These are phyloP conservation scores for Penicillium sp. DNA, from an alignment of 2,329 filamentous ascomycete genomes.

Conservation along the genomic window DNA sequence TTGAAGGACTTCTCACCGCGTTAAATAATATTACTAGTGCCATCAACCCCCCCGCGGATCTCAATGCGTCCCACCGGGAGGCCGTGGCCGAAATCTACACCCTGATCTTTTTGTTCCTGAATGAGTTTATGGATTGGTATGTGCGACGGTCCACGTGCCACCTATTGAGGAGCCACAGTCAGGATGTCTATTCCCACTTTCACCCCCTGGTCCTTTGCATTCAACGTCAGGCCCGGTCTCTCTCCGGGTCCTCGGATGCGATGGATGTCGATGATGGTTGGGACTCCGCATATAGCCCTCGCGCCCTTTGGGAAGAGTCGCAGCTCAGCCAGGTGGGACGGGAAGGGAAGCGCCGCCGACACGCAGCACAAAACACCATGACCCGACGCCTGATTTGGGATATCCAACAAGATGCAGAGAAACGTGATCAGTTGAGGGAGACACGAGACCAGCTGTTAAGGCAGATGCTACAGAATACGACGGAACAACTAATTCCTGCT, in stretches of 20 bases:
- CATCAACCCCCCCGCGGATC: slow-evolving; percentile 19
- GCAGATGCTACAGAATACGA: slow-evolving; percentile 26
- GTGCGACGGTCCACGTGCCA: slow-evolving; percentile 35
- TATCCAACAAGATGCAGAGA: slow-evolving; percentile 34
- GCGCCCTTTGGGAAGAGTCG: slow-evolving; percentile 31
- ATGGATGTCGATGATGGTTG: slow-evolving; percentile 30
- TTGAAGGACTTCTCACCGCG: slow-evolving; percentile 35
- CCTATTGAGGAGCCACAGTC: slow-evolving; percentile 35
- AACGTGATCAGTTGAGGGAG: slow-evolving; percentile 27
- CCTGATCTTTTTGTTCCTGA: slow-evolving; percentile 37
- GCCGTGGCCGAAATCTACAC: slow-evolving; percentile 34
- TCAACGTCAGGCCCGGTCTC: slow-evolving; percentile 23
- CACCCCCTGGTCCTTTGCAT: slow-evolving; percentile 33
- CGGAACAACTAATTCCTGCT: slow-evolving; percentile 24
- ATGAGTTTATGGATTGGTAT: slow-evolving; percentile 42
- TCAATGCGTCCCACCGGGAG: slow-evolving; percentile 14
- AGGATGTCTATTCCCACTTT: slow-evolving; percentile 37
- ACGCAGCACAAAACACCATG: slow-evolving; percentile 37
- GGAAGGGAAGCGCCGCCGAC: slow-evolving; percentile 31
- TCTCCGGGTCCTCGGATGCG: slow-evolving; percentile 18
- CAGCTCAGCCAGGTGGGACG: slow-evolving; percentile 35
- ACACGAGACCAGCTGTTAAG: slow-evolving; percentile 28
- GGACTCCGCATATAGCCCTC: slow-evolving; percentile 22
- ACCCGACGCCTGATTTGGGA: slow-evolving; percentile 40
- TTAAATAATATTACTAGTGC: slow-evolving; percentile 36